Evolutionary conservation across 441 rosid genomes (phyloP), one percentile per base, ranked within the genome.

Genomic region (Syzygium malaccense): DNA sequence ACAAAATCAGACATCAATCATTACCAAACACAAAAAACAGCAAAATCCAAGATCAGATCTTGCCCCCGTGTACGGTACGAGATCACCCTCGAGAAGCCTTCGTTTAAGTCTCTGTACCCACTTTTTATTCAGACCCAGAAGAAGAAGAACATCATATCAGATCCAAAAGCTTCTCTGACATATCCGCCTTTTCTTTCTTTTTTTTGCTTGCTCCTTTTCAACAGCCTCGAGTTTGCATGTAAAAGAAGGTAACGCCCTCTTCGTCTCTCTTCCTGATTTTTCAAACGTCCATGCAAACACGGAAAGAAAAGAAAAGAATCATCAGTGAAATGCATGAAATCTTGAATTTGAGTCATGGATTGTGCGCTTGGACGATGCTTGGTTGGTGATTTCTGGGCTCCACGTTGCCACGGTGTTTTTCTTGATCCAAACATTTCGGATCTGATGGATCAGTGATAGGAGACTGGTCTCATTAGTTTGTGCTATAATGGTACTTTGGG

Each of bases 1-100:
- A 86, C 53, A 68, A 85, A 88, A 85, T 87, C 89, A 53, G 87
- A 85, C 89, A 88, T 68, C 68, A 64, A 85, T 88, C 53, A 85
- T 88, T 64, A 32, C n/a, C 56, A 66, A 86, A 10, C 66, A 86
- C 14, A 64, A 64, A 41, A 64, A 58, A 60, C 37, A 87, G 78
- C 85, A 55, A 75, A 75, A 14, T 20, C 83, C 49, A 75, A 41
- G 83, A 75, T 75, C 83, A 12, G 83, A 75, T 41, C 83, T 41
- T 75, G 18, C 83, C 83, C 51, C n/a, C 3, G 83, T 41, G 83
- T 75, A 75, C 53, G 83, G 83, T 9, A 75, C n/a, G 14, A 75
- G 83, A 75, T 75, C 83, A 26, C 51, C 51, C 83, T 75, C 14
- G n/a, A 71, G 41, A 37, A 23, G 80, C 80, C 28, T 23, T 20